These are phyloP conservation scores for Blastomyces silverae DNA, from an alignment of 2,329 filamentous ascomycete species.

Conservation along the genomic window DNA sequence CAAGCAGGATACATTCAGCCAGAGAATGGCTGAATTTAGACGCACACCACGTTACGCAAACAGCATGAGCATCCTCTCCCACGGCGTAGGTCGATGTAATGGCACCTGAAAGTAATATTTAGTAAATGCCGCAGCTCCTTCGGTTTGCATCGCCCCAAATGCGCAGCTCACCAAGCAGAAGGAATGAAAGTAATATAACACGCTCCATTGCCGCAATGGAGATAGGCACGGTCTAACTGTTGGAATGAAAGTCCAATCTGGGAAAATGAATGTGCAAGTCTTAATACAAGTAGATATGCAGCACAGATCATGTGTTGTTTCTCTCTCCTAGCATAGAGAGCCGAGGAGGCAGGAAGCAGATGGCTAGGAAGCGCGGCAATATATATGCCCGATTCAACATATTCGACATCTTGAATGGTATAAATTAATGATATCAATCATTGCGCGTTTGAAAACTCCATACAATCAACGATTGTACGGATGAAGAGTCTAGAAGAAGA, in stretches of 20 bases:
- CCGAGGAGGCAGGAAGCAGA: neutral
- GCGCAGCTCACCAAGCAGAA: constrained; percentile 2
- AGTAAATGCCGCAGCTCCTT: neutral
- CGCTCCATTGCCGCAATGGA: neutral
- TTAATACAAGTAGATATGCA: neutral
- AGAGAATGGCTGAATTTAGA: neutral
- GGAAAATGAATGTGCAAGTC: neutral
- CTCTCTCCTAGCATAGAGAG: neutral
- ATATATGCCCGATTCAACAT: neutral
- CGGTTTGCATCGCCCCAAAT: neutral
- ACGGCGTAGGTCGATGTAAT: neutral
- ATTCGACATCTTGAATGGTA: neutral
- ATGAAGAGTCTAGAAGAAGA: neutral
- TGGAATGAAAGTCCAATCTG: neutral
- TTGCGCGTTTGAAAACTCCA: neutral
- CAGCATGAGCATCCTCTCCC: neutral
- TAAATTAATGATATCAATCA: neutral
- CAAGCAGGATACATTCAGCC: neutral
- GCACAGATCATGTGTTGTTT: neutral
- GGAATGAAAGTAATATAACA: neutral
- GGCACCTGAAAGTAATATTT: neutral
- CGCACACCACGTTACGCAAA: neutral
- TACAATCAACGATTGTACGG: constrained; percentile 1
- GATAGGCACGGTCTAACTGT: neutral
- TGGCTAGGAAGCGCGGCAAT: neutral